Percentiles rank a stretch among this genome's conserved stretches.
Conservation (phyloP, 2,329 filamentous ascomycete genomes). For the Didymellaceae sp. region DNA sequence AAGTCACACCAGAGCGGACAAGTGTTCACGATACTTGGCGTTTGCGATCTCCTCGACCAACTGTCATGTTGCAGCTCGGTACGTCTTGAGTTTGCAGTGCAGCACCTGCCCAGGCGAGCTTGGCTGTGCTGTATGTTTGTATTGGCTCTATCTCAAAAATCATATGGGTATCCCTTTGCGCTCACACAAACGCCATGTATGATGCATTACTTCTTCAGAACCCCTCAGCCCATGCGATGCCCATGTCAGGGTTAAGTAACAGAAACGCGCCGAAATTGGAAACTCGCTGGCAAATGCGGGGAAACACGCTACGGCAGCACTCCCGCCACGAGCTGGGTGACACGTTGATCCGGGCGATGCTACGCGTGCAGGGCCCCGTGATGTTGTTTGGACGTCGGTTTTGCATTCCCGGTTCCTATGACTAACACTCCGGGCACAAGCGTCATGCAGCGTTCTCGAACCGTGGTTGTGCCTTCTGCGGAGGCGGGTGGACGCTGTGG, state of each 20-base stretch:
- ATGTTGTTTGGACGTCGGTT: slow-evolving; percentile 33
- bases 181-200: slow-evolving; percentile 45
- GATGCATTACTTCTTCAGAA: slow-evolving; percentile 28
- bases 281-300: slow-evolving; percentile 44
- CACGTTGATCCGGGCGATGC: slow-evolving; percentile 30
- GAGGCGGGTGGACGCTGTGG: slow-evolving; percentile 43
- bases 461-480: slow-evolving; percentile 26
- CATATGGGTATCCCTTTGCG: slow-evolving; percentile 43
- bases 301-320: slow-evolving; percentile 43
- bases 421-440: slow-evolving; percentile 42
- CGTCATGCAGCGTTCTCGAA: slow-evolving; percentile 39
- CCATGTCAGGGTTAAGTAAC: slow-evolving; percentile 38
- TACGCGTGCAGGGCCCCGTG: slow-evolving; percentile 30
- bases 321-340: slow-evolving; percentile 36
- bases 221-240: slow-evolving; percentile 27
- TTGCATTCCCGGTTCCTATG: slow-evolving; percentile 40
- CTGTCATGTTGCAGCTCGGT: slow-evolving; percentile 3
- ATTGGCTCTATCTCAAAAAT: slow-evolving; percentile 34
- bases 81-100: slow-evolving; percentile 10
- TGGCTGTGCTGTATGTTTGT: slow-evolving; percentile 13
- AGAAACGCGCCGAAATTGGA: slow-evolving; percentile 37
- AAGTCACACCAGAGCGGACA: slow-evolving; percentile 30
- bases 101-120: slow-evolving; percentile 15
- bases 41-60: slow-evolving; percentile 16
- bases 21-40: slow-evolving; percentile 44